A percentile compares a stretch with the other conserved stretches of the same genome.
These are phyloP conservation scores for Prunus salicina DNA, from an alignment of 306 rosid genomes.

Conservation along the genomic window DNA sequence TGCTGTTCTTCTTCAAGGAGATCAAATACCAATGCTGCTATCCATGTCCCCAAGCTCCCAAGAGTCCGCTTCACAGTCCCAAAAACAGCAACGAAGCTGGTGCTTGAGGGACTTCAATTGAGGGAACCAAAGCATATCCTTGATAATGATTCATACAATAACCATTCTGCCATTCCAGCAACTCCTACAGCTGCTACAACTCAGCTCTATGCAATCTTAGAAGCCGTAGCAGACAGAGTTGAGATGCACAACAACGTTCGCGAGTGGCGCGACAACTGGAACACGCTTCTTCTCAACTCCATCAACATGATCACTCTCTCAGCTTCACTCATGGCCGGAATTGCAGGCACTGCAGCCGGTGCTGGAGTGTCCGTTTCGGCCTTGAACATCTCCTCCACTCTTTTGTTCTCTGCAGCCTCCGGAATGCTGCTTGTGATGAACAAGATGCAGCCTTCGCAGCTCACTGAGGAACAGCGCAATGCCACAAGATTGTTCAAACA, in stretches of 20 bases:
- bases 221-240: slow-evolving; percentile 51
- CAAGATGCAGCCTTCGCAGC: slow-evolving; percentile 83
- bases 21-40: slow-evolving; percentile 33
- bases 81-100: slow-evolving; percentile 30
- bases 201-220: slow-evolving; percentile 51
- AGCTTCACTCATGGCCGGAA: slow-evolving; percentile 58
- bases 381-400: slow-evolving; percentile 51
- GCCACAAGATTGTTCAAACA: slow-evolving; percentile 61
- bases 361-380: slow-evolving; percentile 35
- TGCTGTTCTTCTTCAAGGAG: slow-evolving; percentile 22
- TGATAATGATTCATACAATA: neutral
- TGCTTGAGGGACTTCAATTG: slow-evolving; percentile 27
- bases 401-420: slow-evolving; percentile 58
- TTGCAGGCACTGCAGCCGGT: slow-evolving; percentile 32
- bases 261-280: slow-evolving; percentile 72
- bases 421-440: slow-evolving; percentile 58
- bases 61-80: slow-evolving; percentile 13
- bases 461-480: slow-evolving; percentile 77
- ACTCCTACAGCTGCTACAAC: neutral
- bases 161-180: neutral
- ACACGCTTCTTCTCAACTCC: slow-evolving; percentile 56
- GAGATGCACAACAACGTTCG: slow-evolving; percentile 72
- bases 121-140: neutral
- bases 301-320: slow-evolving; percentile 74
- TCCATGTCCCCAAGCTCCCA: slow-evolving; percentile 52